These are phyloP conservation scores for Mucor irregularis DNA, from an alignment of 371 early-diverging fungal species.

Conservation along the genomic window DNA sequence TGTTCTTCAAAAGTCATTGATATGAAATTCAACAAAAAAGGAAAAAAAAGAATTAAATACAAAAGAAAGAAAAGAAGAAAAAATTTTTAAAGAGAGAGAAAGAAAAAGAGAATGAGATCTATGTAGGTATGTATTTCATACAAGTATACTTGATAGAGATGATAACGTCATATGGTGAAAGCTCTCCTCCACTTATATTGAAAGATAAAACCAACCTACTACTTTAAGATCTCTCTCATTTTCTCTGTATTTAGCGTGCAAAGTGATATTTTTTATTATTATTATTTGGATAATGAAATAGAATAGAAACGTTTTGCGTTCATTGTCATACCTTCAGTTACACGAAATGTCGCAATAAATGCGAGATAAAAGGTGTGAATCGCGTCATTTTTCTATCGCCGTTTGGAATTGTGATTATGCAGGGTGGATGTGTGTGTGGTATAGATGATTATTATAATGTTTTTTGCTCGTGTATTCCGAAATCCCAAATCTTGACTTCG, in stretches of 20 bases:
- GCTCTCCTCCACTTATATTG: too few species aligned
- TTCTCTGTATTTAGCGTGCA: too few species aligned
- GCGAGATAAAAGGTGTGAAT: constrained; percentile 16
- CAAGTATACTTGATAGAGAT: too few species aligned
- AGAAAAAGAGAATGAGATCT: neutral
- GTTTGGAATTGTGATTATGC: neutral
- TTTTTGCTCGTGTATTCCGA: constrained; percentile 23
- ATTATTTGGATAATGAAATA: too few species aligned
- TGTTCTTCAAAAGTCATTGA: neutral
- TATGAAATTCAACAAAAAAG: neutral
- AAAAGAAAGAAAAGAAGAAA: neutral
- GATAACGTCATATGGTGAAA: neutral
- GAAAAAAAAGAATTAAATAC: neutral
- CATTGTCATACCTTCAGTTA: neutral
- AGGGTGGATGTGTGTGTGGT: neutral
- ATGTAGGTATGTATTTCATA: too few species aligned
- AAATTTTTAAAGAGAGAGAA: neutral
- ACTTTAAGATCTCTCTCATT: too few species aligned
- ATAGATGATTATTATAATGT: neutral
- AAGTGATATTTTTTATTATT: too few species aligned
- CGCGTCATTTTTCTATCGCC: constrained; percentile 12
- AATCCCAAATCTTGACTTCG: constrained; percentile 80
- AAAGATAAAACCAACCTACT: too few species aligned
- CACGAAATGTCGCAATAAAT: constrained; percentile 19
- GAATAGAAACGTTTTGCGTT: too few species aligned